Evolutionary conservation across 352 stramenopile species (phyloP).

Genomic region (Phytophthora cryptogea): DNA sequence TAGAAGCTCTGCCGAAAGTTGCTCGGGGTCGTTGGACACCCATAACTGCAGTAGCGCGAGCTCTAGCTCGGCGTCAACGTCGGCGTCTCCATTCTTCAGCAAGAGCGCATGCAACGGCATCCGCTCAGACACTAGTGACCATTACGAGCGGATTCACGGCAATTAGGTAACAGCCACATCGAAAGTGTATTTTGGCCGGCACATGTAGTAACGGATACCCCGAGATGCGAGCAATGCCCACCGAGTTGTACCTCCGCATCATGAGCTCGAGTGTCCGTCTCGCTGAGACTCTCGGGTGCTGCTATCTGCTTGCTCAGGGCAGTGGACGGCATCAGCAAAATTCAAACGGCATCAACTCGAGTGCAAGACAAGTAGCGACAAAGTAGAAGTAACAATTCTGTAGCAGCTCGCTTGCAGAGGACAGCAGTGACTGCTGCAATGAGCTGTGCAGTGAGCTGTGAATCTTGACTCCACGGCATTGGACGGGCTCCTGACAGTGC

Average conservation of each 20-base stretch:
- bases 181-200: slow-evolving; percentile 28
- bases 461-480: no score
- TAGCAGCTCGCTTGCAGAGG: no score
- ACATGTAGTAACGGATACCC: slow-evolving; percentile 9
- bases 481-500: no score
- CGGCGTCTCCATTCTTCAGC: slow-evolving; percentile 8
- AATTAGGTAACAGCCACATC: slow-evolving; percentile 26
- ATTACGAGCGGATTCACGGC: slow-evolving; percentile 25
- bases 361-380: no score
- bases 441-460: no score
- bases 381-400: no score
- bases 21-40: slow-evolving; percentile 14
- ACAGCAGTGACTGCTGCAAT: no score
- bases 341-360: no score
- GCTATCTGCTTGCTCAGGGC: not conserved
- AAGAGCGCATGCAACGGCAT: slow-evolving; percentile 25
- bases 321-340: no score
- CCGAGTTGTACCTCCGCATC: not conserved
- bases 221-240: not conserved
- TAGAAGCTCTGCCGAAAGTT: slow-evolving; percentile 18
- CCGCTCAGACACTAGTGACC: slow-evolving; percentile 1
- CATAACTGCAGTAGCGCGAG: slow-evolving; percentile 31
- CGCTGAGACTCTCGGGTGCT: no score
- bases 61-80: slow-evolving; percentile 25
- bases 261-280: not conserved